Base-by-base conservation (phyloP, 768 basidiomycete species). In the Amylocystis lapponica region DNA sequence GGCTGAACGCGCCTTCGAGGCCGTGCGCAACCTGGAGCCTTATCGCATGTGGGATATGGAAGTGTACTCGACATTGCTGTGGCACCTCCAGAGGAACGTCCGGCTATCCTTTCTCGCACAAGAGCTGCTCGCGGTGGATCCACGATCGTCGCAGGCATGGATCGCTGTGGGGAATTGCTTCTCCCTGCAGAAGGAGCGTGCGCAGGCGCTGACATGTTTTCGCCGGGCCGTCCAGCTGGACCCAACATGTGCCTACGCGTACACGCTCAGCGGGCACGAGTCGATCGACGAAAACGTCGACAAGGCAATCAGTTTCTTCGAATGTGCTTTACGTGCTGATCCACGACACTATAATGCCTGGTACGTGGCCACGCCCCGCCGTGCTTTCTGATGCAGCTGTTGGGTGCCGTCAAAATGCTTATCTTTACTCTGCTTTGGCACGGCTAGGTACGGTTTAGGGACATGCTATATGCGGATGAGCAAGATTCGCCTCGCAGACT, bases 261-360 rank as follows among this genome's bases (percentile, higher is more conserved):
- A 88, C 69, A 96, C 93, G 19, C 71, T 99, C 47, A 92, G 91
- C 57, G 96, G 96, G 39, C 94, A 98, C 64, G 96, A 99, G 72
- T 88, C 85, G 23, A 81, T 97, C 55, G 88, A 97, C 66, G 95
- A 98, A 56, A 92, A 98, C 70, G 71, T 91, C 51, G 89, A 95
- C 56, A 83, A 85, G 64, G 93, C 94, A 27, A 81, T 94, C 52
- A 79, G 76, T 48, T 94, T 89, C 70, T 99, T 94, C 62, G 82
- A 96, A 63, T 82, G 79, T 44, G 95, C 95, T 29, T 74, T 99
- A 63, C 80, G 88, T 66, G 83, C 86, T 46, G 93, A 98, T 70
- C 69, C 79, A 57, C 81, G 90, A 66, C 92, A 96, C 66, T 99
- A 98, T 66, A 95, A 96, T 67, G 96, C 96, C 41, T 98, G 96